Evolutionary conservation across 1,284 basidiomycete genomes (phyloP), one percentile per base, ranked within the genome.

Genomic region (Ustilago vetiveriae): DNA sequence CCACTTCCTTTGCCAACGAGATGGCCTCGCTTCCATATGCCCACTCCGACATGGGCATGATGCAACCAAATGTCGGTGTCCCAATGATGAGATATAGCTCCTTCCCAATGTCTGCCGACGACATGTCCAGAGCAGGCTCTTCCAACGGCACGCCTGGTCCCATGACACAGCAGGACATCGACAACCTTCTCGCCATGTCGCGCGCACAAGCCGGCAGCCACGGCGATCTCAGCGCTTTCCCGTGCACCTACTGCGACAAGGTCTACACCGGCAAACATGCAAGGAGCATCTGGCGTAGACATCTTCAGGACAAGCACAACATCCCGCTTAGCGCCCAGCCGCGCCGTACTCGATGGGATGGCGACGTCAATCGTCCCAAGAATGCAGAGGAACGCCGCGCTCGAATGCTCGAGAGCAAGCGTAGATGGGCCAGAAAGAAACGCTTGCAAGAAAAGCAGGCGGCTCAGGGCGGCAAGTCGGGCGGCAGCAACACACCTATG

Each of bases 291-390:
- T 86, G 85, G 80, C 81, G 86, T 32, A 71, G 86, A 38, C 86
- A 87, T 73, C 73, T 86, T 45, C 84, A 85, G 74, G 85, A 86
- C 74, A 86, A 86, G 74, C 86, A 87, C 74, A 84, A 83, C 24
- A 85, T 87, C 27, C 85, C 85, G 1, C 69, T 87, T 40, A 81
- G 80, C 26, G 75, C 82, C 6, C 86, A 87, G 75, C 83, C 84
- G 30, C 82, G 85, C 26, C 77, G 85, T 37, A 86, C 85, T 10
- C 81, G 86, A 30, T 87, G 86, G 86, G 86, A 87, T 74, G 82
- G 83, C 54, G 85, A 85, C 62, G 83, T 82, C 22, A 84, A 85
- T 49, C 79, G 85, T 27, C 85, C 85, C 4, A 85, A 84, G 51
- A 84, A 83, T 35, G 83, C 83, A 13, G 82, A 83, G 46, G 85